Evolutionary conservation across 1,284 basidiomycete species (phyloP).

Genomic region (Irpex rosettiformis): DNA sequence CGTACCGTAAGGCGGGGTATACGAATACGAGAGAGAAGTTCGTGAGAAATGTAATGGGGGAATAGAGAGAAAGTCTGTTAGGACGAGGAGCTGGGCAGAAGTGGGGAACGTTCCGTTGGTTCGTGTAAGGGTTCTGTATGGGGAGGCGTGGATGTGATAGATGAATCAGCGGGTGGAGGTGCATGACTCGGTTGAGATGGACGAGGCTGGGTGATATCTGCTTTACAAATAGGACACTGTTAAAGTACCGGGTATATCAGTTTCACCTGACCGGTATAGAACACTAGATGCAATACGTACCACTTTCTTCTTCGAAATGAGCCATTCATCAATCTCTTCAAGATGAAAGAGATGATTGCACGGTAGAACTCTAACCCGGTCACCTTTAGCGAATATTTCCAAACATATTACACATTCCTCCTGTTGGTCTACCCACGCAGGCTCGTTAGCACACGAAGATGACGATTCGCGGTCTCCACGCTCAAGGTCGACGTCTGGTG

Average conservation of each 20-base stretch:
- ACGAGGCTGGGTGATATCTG: conserved; percentile 74
- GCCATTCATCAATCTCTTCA: conserved; percentile 86
- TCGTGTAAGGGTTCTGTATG: background rate
- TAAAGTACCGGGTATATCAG: conserved; percentile 6
- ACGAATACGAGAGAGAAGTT: background rate
- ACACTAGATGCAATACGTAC: conserved; percentile 40
- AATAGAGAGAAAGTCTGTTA: background rate
- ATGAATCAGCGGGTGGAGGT: conserved; percentile 3
- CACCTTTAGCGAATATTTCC: conserved; percentile 79
- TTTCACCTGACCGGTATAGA: background rate
- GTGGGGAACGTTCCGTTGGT: conserved; percentile 17
- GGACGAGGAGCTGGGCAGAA: conserved; percentile 6
- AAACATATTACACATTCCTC: conserved; percentile 89
- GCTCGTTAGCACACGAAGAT: conserved; percentile 27
- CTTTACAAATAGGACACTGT: conserved; percentile 87
- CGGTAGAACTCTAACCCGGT: conserved; percentile 83
- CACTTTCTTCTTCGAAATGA: conserved; percentile 85
- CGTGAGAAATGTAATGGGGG: background rate
- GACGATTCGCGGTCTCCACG: conserved; percentile 19
- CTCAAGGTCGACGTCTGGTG: conserved; percentile 30
- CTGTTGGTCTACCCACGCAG: conserved; percentile 73
- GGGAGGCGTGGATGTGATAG: background rate
- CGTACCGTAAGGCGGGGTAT: background rate
- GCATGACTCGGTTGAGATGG: conserved; percentile 18
- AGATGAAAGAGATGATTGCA: conserved; percentile 89